Percentiles rank a stretch among this genome's conserved stretches.
phyloP scores from a whole-genome alignment of 495 filamentous ascomycete genomes.

The Xylona heveae region DNA sequence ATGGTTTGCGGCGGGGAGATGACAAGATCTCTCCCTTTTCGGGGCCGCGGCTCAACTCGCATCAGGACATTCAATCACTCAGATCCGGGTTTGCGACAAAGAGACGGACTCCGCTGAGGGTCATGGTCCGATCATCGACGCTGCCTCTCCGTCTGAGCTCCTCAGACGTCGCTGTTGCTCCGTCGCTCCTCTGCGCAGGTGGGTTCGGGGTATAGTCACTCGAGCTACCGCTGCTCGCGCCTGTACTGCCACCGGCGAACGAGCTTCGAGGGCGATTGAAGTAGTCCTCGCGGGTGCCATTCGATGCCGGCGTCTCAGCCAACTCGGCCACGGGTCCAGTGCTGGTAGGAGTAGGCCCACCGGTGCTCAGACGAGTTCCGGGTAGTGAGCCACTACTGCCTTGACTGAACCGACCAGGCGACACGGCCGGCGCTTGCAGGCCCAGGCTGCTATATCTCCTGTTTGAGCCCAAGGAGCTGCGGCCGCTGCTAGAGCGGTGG shows the following conservation, averaged over 20 bases:
- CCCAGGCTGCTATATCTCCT: no score
- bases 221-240: constrained; percentile 28
- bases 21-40: no score
- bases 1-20: no score
- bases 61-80: constrained; percentile 45
- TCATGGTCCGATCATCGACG: constrained; percentile 87
- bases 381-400: no score
- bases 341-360: no score
- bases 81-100: constrained; percentile 90
- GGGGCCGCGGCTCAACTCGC: no score
- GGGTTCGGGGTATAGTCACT: constrained; percentile 16
- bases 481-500: constrained; percentile 53
- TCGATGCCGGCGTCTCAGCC: constrained; percentile 30
- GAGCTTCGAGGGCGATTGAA: constrained; percentile 14
- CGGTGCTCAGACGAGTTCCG: no score
- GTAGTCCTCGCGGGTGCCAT: constrained; percentile 17
- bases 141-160: constrained; percentile 71
- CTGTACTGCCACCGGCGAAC: constrained; percentile 21
- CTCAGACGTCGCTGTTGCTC: constrained; percentile 45
- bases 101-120: constrained; percentile 50
- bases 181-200: constrained; percentile 36
- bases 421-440: no score
- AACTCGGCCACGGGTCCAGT: constrained; percentile 26
- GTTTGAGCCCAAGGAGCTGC: constrained; percentile 54
- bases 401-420: no score